Base-by-base conservation (phyloP, 2,329 filamentous ascomycete genomes). In the Ceratocystis huliohia region DNA sequence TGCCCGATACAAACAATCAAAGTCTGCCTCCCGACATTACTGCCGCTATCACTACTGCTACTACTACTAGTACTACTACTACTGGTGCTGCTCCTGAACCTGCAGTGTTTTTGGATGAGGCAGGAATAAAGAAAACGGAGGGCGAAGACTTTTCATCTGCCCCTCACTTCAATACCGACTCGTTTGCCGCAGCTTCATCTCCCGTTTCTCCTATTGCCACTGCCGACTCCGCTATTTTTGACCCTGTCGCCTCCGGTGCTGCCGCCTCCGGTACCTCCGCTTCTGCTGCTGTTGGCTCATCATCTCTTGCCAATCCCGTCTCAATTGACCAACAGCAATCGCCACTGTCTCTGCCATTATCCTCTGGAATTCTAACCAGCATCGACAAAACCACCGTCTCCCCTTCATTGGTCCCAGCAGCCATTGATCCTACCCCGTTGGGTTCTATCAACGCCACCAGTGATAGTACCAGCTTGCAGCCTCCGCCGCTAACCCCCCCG, bases 221-320 rank as follows among this genome's bases (percentile, higher is more conserved):
- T 10, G 48, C 7, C 7, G 48, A 20, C 48, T 8, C 48, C 6
- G n/a, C 48, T 22, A 13, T 50, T 22, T 25, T 7, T 2, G n/a
- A 25, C 20, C 48, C 37, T 41, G 20, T 22, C 22, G 15, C 20
- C 22, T 13, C 48, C 22, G 48, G 20, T 5, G 20, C 48, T 2
- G 10, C 3, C 5, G 20, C 8, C 22, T 17, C 48, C 48, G 7
- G 37, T 15, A 15, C 37, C 37, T 41, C 37, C 37, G 37, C 59
- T 62, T 62, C 59, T 62, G 59, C 59, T 44, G 17, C 37, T 62
- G 61, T 22, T 46, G 48, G n/a, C 48, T 17, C 48, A n/a, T 13
- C 48, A 53, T 46, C 61, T 28, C 10, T n/a, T n/a, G 7, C 61
- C 6, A 37, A 61, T 20, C 30, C 13, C 2, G 1, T 41, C 37